These are phyloP conservation scores for Leccinum pellstonianum DNA, from an alignment of 768 basidiomycete species.

Conservation along the genomic window DNA sequence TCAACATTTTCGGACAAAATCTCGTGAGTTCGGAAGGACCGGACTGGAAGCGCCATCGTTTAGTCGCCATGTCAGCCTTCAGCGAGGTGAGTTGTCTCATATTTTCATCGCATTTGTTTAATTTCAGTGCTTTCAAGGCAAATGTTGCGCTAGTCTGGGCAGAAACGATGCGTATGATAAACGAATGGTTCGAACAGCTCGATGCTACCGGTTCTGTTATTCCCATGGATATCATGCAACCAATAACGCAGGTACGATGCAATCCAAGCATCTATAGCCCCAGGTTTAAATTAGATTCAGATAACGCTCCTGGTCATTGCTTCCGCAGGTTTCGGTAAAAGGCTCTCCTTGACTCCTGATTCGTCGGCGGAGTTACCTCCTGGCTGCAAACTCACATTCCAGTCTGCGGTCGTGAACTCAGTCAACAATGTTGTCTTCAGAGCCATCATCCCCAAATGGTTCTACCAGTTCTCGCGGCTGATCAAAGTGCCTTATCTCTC, in stretches of 20 bases:
- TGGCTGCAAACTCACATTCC: constrained; percentile 38
- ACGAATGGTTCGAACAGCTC: constrained; percentile 44
- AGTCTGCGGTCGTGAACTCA: constrained; percentile 32
- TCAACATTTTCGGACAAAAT: no score
- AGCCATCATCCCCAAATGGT: constrained; percentile 34
- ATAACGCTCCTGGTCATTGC: constrained; percentile 40
- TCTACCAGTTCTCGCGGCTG: constrained; percentile 25
- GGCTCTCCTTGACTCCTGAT: constrained; percentile 35
- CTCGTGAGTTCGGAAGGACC: no score
- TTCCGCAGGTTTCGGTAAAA: constrained; percentile 43
- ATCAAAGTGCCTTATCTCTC: constrained; percentile 40
- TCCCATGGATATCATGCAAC: constrained; percentile 14
- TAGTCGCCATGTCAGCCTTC: no score
- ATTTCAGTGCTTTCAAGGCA: constrained; percentile 27
- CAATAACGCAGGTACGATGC: constrained; percentile 16
- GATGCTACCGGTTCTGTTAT: constrained; percentile 26
- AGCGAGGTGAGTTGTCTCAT: no score
- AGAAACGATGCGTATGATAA: constrained; percentile 39
- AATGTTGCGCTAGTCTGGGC: constrained; percentile 51
- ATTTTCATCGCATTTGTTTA: neutral
- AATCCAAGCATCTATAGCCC: neutral
- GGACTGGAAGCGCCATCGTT: no score
- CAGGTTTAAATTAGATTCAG: constrained; percentile 12
- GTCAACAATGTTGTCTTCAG: constrained; percentile 29
- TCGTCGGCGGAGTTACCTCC: constrained; percentile 20